Conservation (phyloP, 257 asterid genomes). For the Primulina tabacum region DNA sequence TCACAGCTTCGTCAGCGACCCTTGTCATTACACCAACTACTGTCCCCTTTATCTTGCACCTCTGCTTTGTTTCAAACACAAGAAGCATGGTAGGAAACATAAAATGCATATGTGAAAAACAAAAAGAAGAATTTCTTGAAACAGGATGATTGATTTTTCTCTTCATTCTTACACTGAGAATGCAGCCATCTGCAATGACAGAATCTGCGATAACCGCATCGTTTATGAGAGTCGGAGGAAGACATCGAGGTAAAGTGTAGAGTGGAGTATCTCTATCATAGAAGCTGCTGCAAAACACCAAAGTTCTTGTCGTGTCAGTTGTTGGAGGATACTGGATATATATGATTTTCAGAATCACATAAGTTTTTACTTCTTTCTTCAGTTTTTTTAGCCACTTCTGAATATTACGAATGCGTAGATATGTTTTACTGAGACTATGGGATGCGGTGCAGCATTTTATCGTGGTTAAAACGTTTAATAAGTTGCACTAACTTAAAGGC, state of each 20-base stretch:
- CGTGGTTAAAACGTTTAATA: not conserved
- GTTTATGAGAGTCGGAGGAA: conserved; percentile 77
- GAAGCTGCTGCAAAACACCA: conserved; percentile 47
- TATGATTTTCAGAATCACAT: too few species aligned
- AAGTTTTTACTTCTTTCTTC: too few species aligned
- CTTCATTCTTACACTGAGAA: conserved; percentile 55
- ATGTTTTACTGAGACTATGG: not conserved
- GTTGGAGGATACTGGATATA: too few species aligned
- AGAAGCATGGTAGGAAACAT: not conserved
- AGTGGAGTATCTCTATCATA: conserved; percentile 57
- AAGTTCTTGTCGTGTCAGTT: not conserved
- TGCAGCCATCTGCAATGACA: conserved; percentile 76
- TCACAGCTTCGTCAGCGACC: conserved; percentile 51
- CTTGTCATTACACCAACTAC: conserved; percentile 79
- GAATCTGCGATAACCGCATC: conserved; percentile 75
- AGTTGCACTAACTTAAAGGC: conserved; percentile 44
- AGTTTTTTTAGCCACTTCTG: too few species aligned
- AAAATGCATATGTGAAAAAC: not conserved
- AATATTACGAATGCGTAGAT: too few species aligned
- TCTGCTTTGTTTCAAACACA: conserved; percentile 37
- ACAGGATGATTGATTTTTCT: not conserved
- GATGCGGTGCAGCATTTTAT: not conserved
- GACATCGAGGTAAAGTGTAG: conserved; percentile 77
- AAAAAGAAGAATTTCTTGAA: not conserved
- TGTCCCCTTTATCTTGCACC: conserved; percentile 67